These are phyloP conservation scores for Byssoonygena ceratinophila DNA, from an alignment of 2,329 filamentous ascomycete species.

Conservation along the genomic window DNA sequence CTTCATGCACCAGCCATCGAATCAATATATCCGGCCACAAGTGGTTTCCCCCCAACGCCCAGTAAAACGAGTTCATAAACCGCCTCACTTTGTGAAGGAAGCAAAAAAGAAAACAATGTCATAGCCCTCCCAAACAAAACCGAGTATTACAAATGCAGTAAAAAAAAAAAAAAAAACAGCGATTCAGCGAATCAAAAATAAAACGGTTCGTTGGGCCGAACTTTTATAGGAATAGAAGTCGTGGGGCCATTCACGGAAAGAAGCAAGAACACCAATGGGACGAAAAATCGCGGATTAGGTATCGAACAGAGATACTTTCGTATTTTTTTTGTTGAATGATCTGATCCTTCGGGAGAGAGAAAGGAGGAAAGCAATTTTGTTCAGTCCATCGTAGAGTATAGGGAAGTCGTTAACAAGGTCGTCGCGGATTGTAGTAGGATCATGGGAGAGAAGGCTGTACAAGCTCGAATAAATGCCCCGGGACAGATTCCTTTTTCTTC, in stretches of 20 bases:
- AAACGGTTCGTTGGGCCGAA: background rate
- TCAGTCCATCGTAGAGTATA: too few species aligned
- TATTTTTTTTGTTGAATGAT: too few species aligned
- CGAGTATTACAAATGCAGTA: constrained; percentile 6
- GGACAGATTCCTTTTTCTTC: background rate
- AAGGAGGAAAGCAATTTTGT: constrained; percentile 3
- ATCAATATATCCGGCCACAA: background rate
- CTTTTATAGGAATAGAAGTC: too few species aligned
- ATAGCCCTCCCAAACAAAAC: background rate
- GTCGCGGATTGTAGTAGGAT: too few species aligned
- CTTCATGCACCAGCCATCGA: constrained; percentile 2
- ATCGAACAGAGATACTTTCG: too few species aligned
- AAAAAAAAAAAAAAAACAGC: background rate
- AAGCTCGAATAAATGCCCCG: too few species aligned
- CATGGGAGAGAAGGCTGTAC: too few species aligned
- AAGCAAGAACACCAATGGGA: background rate
- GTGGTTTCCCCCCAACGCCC: background rate
- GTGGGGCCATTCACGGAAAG: too few species aligned
- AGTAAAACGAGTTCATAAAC: background rate
- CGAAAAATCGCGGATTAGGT: background rate
- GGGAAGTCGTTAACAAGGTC: constrained; percentile 10
- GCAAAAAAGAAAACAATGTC: background rate
- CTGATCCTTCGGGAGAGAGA: constrained; percentile 5
- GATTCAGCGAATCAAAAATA: background rate
- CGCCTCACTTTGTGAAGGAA: background rate